Evolutionary conservation across 805 yeast species (phyloP), one percentile per base, ranked within the genome.

Genomic region (Candida ipomoeae): DNA sequence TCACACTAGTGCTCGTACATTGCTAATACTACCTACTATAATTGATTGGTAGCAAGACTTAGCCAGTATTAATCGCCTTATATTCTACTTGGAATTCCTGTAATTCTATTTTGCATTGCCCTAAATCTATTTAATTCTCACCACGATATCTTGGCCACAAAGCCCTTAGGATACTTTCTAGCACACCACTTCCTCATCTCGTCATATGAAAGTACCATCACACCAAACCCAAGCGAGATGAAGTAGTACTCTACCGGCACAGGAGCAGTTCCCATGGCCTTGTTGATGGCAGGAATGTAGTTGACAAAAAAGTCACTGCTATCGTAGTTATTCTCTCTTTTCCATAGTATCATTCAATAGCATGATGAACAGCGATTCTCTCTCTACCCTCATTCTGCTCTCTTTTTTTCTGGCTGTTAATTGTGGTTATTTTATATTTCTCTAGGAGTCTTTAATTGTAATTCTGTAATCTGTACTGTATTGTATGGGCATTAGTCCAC

Each of bases 171-270:
- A 51, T 65, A 62, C 41, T 55, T 65, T 56, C 81, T 65, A 10
- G 62, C 65, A 8, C 52, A 10, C 15, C 59, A 54, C 55, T 77
- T 77, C 54, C 81, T 64, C 26, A 63, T 23, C 57, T 78, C 82
- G 53, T 78, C 82, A 52, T 65, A 66, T 5, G 57, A 40, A 40
- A 76, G 52, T 7, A 77, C 67, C n/a, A 68, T 59, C 2, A 60
- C 33, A 15, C 80, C 81, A 56, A 78, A 71, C 0, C 76, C 79
- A 42, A 75, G 36, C 1, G 81, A 75, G 40, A 75, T 69, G 54
- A 78, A 72, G 56, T 69, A 77, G 58, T 70, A 72, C 54, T 74
- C 73, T n/a, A 68, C 75, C 6, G 79, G 79, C 23, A 75, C 73
- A 20, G 60, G 58, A 2, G 65, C 62, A 1, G 78, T 64, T 5